Evolutionary conservation across 495 filamentous ascomycete species (phyloP).

Genomic region (Xylaria telfairii): DNA sequence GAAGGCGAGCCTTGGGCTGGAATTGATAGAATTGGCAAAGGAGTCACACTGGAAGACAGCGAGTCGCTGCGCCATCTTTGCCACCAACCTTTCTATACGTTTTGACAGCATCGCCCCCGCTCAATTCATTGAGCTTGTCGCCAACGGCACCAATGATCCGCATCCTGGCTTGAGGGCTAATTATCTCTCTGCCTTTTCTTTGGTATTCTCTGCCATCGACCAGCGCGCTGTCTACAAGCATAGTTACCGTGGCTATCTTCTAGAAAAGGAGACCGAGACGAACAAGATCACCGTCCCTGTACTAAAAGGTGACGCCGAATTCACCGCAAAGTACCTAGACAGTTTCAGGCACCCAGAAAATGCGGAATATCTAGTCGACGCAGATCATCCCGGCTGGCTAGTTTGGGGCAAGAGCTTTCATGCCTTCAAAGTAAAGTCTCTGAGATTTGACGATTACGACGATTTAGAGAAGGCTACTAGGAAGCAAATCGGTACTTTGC

Average conservation of each 20-base stretch:
- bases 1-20: slow-evolving; percentile 79
- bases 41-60: slow-evolving; percentile 96
- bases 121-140: slow-evolving; percentile 83
- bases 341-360: slow-evolving; percentile 77
- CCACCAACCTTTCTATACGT: slow-evolving; percentile 84
- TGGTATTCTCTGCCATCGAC: slow-evolving; percentile 81
- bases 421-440: slow-evolving; percentile 73
- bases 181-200: slow-evolving; percentile 79
- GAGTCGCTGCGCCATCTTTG: slow-evolving; percentile 83
- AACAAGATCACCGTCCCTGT: slow-evolving; percentile 78
- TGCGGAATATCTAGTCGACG: slow-evolving; percentile 86
- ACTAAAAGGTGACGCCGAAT: slow-evolving; percentile 70
- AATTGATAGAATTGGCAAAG: slow-evolving; percentile 77
- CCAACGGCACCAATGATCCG: slow-evolving; percentile 81
- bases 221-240: slow-evolving; percentile 86
- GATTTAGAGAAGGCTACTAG: slow-evolving; percentile 77
- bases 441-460: slow-evolving; percentile 78
- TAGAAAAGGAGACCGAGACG: slow-evolving; percentile 73
- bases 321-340: slow-evolving; percentile 77
- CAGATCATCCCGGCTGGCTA: slow-evolving; percentile 95
- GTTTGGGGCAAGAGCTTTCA: slow-evolving; percentile 88
- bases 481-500: slow-evolving; percentile 77
- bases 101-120: slow-evolving; percentile 86
- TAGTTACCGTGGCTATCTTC: slow-evolving; percentile 81
- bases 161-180: slow-evolving; percentile 85